Evolutionary conservation across 495 filamentous ascomycete species (phyloP).

Genomic region (Lasiosphaeria hispida): DNA sequence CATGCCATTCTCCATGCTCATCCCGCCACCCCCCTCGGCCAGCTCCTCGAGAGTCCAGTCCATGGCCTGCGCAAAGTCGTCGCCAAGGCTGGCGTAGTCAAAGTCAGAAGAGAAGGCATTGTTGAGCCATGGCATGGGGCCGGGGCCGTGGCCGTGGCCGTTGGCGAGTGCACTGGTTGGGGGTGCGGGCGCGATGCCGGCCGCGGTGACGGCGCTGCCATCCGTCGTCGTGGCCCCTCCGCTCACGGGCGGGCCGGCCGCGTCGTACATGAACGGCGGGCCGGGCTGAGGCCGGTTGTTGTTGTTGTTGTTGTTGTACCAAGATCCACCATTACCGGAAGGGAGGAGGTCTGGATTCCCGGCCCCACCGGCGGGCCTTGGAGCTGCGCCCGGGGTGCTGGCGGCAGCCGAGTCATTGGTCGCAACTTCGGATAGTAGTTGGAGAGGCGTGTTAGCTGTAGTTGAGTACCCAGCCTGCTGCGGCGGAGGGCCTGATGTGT

Average conservation of each 20-base stretch:
- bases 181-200: neutral
- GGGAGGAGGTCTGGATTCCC: constrained; percentile 17
- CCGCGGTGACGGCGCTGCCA: constrained; percentile 6
- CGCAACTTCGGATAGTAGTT: constrained; percentile 67
- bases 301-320: constrained; percentile 10
- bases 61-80: constrained; percentile 51
- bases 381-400: too few species aligned
- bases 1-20: constrained; percentile 31
- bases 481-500: constrained; percentile 15
- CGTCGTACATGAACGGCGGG: neutral
- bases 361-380: neutral
- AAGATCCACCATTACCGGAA: neutral
- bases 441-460: constrained; percentile 54
- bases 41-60: constrained; percentile 49
- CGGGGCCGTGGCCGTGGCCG: neutral
- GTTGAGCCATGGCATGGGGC: constrained; percentile 33
- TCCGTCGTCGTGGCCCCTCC: neutral
- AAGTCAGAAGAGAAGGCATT: constrained; percentile 34
- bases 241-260: neutral
- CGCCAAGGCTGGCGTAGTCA: constrained; percentile 38
- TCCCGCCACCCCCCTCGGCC: constrained; percentile 24
- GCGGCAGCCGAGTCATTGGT: constrained; percentile 49
- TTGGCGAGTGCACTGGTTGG: neutral
- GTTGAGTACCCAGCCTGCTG: constrained; percentile 27
- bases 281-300: neutral